These are phyloP conservation scores for Aureobasidium lini DNA, from an alignment of 2,329 filamentous ascomycete genomes.

Conservation along the genomic window DNA sequence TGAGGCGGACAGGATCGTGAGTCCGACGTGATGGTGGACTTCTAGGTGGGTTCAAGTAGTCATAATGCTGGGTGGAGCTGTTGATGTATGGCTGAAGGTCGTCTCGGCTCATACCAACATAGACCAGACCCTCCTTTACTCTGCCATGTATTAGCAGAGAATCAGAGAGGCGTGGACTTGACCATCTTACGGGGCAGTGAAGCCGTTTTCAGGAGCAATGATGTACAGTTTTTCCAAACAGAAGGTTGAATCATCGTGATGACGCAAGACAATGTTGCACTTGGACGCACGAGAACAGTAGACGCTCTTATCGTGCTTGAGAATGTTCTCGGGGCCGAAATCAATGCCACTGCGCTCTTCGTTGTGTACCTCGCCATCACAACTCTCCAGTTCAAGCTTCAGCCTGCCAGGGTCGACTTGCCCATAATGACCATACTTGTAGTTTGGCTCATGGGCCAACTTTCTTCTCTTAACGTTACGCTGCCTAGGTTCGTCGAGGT, in stretches of 20 bases:
- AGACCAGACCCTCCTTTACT: constrained; percentile 86
- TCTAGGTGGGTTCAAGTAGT: constrained; percentile 13
- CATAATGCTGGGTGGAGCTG: constrained; percentile 26
- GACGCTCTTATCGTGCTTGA: constrained; percentile 73
- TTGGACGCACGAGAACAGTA: constrained; percentile 85
- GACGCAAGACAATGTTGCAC: constrained; percentile 79
- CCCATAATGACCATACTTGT: constrained; percentile 78
- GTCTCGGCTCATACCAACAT: constrained; percentile 77
- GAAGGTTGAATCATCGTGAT: constrained; percentile 74
- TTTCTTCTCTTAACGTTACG: constrained; percentile 31
- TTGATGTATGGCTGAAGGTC: constrained; percentile 57
- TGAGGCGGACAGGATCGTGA: constrained; percentile 19
- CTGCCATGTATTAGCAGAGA: constrained; percentile 41
- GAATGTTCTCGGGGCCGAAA: constrained; percentile 71
- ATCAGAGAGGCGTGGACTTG: background rate
- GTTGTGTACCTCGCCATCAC: constrained; percentile 65
- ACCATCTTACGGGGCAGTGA: constrained; percentile 73
- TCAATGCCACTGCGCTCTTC: constrained; percentile 44
- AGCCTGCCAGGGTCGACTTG: constrained; percentile 77
- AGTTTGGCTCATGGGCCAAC: constrained; percentile 33
- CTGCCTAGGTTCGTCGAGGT: constrained; percentile 16
- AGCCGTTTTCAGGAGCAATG: constrained; percentile 72
- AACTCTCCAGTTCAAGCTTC: constrained; percentile 81
- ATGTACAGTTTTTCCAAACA: constrained; percentile 80
- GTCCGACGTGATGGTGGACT: constrained; percentile 16